Percentiles rank a stretch among this genome's conserved stretches.
These are phyloP conservation scores for Trypanosoma brucei DNA, from an alignment of 208 protist species.

Conservation along the genomic window DNA sequence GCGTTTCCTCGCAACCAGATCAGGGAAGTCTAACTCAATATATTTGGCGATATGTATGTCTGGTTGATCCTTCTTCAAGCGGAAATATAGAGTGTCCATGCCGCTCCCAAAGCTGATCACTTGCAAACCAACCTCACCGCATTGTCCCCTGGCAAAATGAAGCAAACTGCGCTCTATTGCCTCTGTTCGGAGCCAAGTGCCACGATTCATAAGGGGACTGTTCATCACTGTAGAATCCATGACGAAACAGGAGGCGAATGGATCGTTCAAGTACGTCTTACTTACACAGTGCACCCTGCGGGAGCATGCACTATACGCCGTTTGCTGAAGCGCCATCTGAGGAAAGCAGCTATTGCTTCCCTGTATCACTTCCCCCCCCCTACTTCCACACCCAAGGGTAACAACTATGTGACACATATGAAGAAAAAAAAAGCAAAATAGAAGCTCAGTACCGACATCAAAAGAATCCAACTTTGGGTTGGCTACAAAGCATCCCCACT, in stretches of 20 bases:
- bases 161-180: slow-evolving; percentile 76
- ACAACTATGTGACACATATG: background rate
- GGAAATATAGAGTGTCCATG: slow-evolving; percentile 89
- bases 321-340: slow-evolving; percentile 83
- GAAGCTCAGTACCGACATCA: too few relatives aligned
- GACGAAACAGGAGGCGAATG: slow-evolving; percentile 74
- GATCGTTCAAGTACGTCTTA: slow-evolving; percentile 84
- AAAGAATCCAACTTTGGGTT: too few relatives aligned
- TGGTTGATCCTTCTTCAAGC: slow-evolving; percentile 50
- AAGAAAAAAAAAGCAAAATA: too few relatives aligned
- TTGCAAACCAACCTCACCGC: slow-evolving; percentile 52
- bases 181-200: slow-evolving; percentile 82
- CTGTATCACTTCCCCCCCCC: too few relatives aligned
- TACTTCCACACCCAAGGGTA: background rate
- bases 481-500: too few relatives aligned
- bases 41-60: slow-evolving; percentile 54
- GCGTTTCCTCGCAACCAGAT: slow-evolving; percentile 74
- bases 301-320: slow-evolving; percentile 84
- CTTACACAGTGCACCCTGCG: slow-evolving; percentile 84
- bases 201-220: slow-evolving; percentile 89
- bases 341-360: background rate
- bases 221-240: slow-evolving; percentile 85
- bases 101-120: slow-evolving; percentile 86
- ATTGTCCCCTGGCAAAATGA: slow-evolving; percentile 36
- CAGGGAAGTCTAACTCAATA: slow-evolving; percentile 81